Percentiles rank a stretch among this genome's conserved stretches.
Conservation (phyloP, 345 rosid species). For the Streptanthus diversifolius region DNA sequence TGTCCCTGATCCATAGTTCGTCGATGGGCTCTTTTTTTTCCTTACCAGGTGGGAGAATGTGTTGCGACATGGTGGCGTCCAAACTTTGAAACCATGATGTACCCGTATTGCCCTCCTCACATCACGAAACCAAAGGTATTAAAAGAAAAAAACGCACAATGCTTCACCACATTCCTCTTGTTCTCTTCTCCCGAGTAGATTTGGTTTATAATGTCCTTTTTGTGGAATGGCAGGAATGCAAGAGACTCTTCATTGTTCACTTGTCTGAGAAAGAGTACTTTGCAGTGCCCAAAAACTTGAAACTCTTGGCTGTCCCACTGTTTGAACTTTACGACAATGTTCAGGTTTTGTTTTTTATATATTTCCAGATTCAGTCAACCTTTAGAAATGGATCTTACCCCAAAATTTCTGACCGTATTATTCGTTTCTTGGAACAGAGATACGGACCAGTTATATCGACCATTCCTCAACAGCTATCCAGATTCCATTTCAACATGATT, state of each 20-base stretch:
- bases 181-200: not conserved
- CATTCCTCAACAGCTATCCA: constrained; percentile 96
- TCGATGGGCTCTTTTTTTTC: not conserved
- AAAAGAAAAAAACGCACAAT: not conserved
- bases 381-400: not conserved
- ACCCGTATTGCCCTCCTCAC: constrained; percentile 98
- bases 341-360: constrained; percentile 44
- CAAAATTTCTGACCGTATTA: not conserved
- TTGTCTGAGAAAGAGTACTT: constrained; percentile 96
- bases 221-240: constrained; percentile 74
- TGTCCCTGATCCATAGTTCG: constrained; percentile 9
- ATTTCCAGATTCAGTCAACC: not conserved
- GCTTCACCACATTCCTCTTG: not conserved
- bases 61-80: constrained; percentile 99
- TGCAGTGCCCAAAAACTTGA: constrained; percentile 95
- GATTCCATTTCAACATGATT: constrained; percentile 95
- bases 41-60: constrained; percentile 83
- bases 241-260: constrained; percentile 89
- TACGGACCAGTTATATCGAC: constrained; percentile 94
- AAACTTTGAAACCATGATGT: constrained; percentile 93
- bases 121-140: constrained; percentile 91
- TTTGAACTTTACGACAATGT: constrained; percentile 96
- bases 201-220: not conserved
- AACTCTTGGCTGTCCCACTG: constrained; percentile 92
- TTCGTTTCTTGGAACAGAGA: constrained; percentile 47